These are phyloP conservation scores for Phytophthora boehmeriae DNA, from an alignment of 352 stramenopile species.

Conservation along the genomic window DNA sequence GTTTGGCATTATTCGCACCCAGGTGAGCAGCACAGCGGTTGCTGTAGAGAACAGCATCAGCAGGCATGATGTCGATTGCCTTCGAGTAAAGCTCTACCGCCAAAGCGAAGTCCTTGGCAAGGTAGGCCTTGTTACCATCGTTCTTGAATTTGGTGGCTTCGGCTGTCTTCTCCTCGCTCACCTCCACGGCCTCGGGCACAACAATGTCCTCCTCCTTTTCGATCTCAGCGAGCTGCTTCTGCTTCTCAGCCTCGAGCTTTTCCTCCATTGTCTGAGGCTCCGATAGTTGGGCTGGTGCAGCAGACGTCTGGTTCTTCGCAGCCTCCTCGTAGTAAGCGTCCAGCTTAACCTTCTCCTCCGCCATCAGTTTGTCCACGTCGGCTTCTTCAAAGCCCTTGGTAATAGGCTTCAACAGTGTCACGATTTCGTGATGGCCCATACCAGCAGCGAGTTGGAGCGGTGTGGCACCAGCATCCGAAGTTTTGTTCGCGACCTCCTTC, in stretches of 20 bases:
- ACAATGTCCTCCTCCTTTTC: slow-evolving; percentile 54
- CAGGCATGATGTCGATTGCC: slow-evolving; percentile 61
- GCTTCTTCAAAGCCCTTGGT: slow-evolving; percentile 62
- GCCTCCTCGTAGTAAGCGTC: slow-evolving; percentile 62
- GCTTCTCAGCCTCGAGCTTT: slow-evolving; percentile 51
- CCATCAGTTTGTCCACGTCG: slow-evolving; percentile 66
- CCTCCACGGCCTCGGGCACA: slow-evolving; percentile 43
- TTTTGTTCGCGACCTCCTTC: slow-evolving; percentile 52
- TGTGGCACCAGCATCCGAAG: slow-evolving; percentile 65
- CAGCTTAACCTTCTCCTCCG: slow-evolving; percentile 63
- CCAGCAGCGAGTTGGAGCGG: slow-evolving; percentile 77
- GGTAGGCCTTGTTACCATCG: slow-evolving; percentile 71
- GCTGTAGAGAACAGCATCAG: slow-evolving; percentile 75
- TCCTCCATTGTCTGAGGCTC: slow-evolving; percentile 36
- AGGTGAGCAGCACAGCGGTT: slow-evolving; percentile 82
- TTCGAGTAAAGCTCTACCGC: slow-evolving; percentile 68
- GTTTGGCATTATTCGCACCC: slow-evolving; percentile 58
- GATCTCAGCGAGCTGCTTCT: slow-evolving; percentile 42
- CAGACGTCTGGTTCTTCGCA: slow-evolving; percentile 34
- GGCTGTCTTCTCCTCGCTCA: slow-evolving; percentile 42
- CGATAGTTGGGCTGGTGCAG: background rate
- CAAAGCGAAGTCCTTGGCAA: slow-evolving; percentile 60
- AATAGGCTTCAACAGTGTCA: slow-evolving; percentile 64
- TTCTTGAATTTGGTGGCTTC: slow-evolving; percentile 66
- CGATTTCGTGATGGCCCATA: slow-evolving; percentile 72